Base-by-base conservation (phyloP, 805 yeast genomes). In the Komagataella populi region DNA sequence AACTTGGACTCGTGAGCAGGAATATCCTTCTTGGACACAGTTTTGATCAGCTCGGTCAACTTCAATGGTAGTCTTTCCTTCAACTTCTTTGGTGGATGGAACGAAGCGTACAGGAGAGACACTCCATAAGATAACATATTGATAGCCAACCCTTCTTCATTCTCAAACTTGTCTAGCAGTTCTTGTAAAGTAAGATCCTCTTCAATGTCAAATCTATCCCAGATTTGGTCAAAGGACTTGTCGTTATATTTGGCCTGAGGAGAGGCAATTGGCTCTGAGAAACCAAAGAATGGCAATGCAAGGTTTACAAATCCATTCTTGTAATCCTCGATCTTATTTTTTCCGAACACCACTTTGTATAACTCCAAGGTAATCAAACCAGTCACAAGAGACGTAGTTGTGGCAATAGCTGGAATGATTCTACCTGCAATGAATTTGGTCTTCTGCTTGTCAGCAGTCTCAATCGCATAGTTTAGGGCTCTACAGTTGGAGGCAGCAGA, bases 371-470 rank as follows among this genome's bases (percentile, higher is more conserved):
- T 87, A 22, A 89, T 95, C 61, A 93, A 74, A 48, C 99, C 99
- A 6, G 99, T 87, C 20, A 93, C 99, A 58, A 90, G 72, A 7
- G 97, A 95, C n/a, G 99, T 93, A 1, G 99, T 93, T 2, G 99
- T 93, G 44, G 99, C 99, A 72, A 93, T 93, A 18, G 99, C 99
- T 14, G 99, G 99, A 58, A 93, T 93, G 58, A 93, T 93, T 69
- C 95, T 83, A 48, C 99, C 99, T 6, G 99, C 99, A 65, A 93
- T 91, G 61, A 91, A 88, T 71, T 93, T 93, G 44, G 99, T 93
- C 71, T 85, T 87, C 50, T 83, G 81, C 55, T 82, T 80, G 63
- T 91, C 97, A 44, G 91, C 97, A 10, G 88, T 72, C 62, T 88
- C 96, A 58, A 91, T 89, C 45, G 80, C 77, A 63, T 91, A 91